phyloP scores from a whole-genome alignment of 164 flowering plant genomes.

The Aristolochia fimbriata region DNA sequence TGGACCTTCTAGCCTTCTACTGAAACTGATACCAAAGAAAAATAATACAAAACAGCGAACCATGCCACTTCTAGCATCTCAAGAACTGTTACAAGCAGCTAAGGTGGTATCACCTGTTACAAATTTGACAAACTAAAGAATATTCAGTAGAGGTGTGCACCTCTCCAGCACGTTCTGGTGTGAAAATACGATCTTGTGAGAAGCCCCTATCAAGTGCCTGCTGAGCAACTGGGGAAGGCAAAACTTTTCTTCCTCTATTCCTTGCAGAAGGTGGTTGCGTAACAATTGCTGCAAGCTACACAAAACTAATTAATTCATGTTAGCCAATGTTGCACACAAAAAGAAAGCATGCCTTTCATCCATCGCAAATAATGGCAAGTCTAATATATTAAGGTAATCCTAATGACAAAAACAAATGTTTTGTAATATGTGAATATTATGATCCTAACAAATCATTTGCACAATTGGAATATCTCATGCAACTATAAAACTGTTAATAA shows the following conservation, averaged over 20 bases:
- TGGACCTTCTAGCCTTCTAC: no score
- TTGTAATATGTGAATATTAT: no score
- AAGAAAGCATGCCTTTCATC: neutral
- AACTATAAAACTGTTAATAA: no score
- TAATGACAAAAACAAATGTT: no score
- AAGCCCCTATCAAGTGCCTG: constrained; percentile 75
- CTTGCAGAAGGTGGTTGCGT: constrained; percentile 89
- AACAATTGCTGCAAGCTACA: constrained; percentile 86
- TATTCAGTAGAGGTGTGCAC: constrained; percentile 19
- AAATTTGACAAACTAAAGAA: neutral
- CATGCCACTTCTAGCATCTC: neutral
- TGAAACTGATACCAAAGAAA: no score
- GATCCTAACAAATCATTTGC: no score
- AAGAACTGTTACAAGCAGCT: neutral
- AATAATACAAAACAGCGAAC: neutral
- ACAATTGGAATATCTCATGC: no score
- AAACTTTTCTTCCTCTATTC: constrained; percentile 65
- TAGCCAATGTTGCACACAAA: neutral
- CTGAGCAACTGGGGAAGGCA: constrained; percentile 88
- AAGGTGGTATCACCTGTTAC: neutral
- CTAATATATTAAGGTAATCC: no score
- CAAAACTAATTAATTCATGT: constrained; percentile 5
- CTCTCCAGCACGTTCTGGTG: constrained; percentile 92
- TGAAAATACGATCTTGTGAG: constrained; percentile 66
- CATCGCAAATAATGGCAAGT: no score